phyloP scores from a whole-genome alignment of 495 filamentous ascomycete species.

The Penicillium crystallinum region DNA sequence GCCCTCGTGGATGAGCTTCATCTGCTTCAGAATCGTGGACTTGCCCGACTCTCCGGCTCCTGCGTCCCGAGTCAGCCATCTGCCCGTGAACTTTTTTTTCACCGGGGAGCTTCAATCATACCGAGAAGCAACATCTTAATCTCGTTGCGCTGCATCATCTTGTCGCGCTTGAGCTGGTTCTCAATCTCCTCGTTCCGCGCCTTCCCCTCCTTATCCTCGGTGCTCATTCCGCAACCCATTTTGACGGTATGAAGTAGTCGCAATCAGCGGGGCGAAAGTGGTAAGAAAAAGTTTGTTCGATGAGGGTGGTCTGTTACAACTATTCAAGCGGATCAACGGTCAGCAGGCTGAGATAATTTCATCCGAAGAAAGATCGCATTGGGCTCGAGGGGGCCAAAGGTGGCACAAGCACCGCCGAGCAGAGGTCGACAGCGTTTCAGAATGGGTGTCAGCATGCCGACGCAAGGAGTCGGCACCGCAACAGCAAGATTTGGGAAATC shows the following conservation, averaged over 20 bases:
- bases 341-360: constrained; percentile 7
- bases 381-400: constrained; percentile 11
- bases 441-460: constrained; percentile 14
- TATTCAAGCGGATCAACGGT: constrained; percentile 4
- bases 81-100: neutral
- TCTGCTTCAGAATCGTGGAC: constrained; percentile 98
- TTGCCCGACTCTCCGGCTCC: constrained; percentile 99
- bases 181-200: constrained; percentile 98
- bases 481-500: neutral
- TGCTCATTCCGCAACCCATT: constrained; percentile 99
- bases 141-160: constrained; percentile 92
- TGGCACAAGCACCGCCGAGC: constrained; percentile 18
- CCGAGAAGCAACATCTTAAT: constrained; percentile 99
- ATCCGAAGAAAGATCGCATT: constrained; percentile 6
- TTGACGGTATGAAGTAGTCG: constrained; percentile 45
- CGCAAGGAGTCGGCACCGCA: constrained; percentile 21
- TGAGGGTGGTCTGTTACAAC: constrained; percentile 12
- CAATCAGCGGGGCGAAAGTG: constrained; percentile 15
- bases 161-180: constrained; percentile 93
- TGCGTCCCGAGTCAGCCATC: constrained; percentile 33
- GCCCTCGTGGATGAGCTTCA: constrained; percentile 66
- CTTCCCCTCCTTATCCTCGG: constrained; percentile 99
- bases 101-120: constrained; percentile 41
- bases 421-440: constrained; percentile 23
- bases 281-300: constrained; percentile 15